Evolutionary conservation across 2,329 filamentous ascomycete species (phyloP), one percentile per base, ranked within the genome.

Genomic region (Zasmidium angulare): DNA sequence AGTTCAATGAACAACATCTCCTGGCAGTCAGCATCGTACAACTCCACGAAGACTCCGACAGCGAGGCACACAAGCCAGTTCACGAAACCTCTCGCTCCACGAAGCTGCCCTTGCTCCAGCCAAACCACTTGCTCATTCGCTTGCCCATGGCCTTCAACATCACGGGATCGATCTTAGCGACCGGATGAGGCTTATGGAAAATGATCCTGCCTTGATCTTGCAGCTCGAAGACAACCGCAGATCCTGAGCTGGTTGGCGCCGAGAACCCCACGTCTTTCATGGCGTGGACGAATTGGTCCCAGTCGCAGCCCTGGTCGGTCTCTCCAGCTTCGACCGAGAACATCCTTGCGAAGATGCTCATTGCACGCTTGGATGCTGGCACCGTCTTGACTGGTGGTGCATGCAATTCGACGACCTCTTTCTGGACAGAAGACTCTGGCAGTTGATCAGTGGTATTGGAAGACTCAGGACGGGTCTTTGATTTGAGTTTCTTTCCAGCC

Each of bases 201-300:
- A 11, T 29, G 26, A 29, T 29, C 4, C 26, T 29, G 26, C 26
- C 26, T 29, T 29, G n/a, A n/a, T n/a, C n/a, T n/a, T n/a, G n/a
- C n/a, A 49, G 22, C 21, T 31, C 53, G 21, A 50, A 56, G 40
- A 50, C 46, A 14, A 56, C 46, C 10, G 53, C 53, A n/a, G 53
- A 56, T 4, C 46, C 53, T 14, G 53, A 24, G 36, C 53, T 50
- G 43, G 49, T 22, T 2, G 20, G 40, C 17, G 53, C 40, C 3
- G 23, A 47, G 43, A 24, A 55, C 20, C 53, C 53, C 29, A 23
- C n/a, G 36, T 50, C 53, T 26, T 29, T 26, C 53, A 56, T 49
- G 9, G 46, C 53, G 22, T 56, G 53, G 4, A 36, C 46, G 20
- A 56, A 50, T 10, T 48, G 43, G 22, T 56, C 43, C 53, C 53